Conservation (phyloP, 345 rosid species). For the Heritiera fomes region DNA sequence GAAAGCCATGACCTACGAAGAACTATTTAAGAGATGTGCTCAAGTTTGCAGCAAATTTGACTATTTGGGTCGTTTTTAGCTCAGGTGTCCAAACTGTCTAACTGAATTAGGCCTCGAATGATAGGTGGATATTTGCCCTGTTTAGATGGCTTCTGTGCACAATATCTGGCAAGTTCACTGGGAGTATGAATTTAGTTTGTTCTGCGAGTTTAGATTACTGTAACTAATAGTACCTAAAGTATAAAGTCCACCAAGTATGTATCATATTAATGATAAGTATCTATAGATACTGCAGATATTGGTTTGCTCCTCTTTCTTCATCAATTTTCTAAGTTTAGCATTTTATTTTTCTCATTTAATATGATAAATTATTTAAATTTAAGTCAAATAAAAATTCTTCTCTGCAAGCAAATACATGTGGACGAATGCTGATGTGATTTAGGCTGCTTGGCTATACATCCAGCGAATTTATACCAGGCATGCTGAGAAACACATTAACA, state of each 20-base stretch:
- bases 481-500: background rate
- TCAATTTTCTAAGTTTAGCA: background rate
- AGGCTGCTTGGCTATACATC: background rate
- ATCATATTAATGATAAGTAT: background rate
- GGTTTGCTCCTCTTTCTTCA: background rate
- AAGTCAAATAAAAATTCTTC: background rate
- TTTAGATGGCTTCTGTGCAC: background rate
- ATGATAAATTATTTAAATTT: background rate
- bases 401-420: background rate
- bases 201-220: background rate
- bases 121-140: background rate
- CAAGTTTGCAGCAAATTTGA: background rate
- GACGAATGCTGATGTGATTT: background rate
- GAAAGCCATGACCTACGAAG: background rate
- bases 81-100: background rate
- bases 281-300: background rate
- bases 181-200: background rate
- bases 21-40: background rate
- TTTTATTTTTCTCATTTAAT: conserved; percentile 10
- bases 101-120: background rate
- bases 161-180: background rate
- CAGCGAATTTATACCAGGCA: background rate
- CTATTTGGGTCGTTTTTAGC: background rate
- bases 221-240: background rate
- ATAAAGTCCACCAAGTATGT: background rate